phyloP scores from a whole-genome alignment of 192 early-diverging fungal genomes.

The Entrophospora sp. region DNA sequence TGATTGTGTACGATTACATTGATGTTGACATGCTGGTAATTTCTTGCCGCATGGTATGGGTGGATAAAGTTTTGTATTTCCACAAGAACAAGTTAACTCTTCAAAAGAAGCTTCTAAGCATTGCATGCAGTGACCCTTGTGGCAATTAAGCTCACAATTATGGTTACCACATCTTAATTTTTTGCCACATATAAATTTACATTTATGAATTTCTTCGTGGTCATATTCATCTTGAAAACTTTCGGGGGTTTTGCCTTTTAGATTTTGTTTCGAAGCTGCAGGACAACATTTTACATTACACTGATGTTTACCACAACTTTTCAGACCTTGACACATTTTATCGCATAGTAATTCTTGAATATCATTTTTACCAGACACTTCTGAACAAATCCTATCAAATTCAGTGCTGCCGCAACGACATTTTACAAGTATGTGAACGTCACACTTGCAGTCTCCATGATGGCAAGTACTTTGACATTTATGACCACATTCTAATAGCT shows the following conservation, averaged over 20 bases:
- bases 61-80: slow-evolving; percentile 66
- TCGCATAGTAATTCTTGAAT: slow-evolving; percentile 53
- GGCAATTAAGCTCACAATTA: slow-evolving; percentile 65
- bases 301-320: slow-evolving; percentile 64
- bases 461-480: slow-evolving; percentile 53
- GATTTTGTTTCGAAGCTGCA: slow-evolving; percentile 25
- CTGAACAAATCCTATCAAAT: slow-evolving; percentile 37
- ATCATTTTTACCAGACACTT: slow-evolving; percentile 31
- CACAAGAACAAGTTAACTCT: slow-evolving; percentile 81
- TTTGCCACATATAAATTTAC: slow-evolving; percentile 61
- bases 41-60: slow-evolving; percentile 80
- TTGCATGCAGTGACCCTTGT: slow-evolving; percentile 65
- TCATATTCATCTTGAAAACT: slow-evolving; percentile 25
- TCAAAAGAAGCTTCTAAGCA: slow-evolving; percentile 75
- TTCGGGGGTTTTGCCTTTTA: slow-evolving; percentile 21
- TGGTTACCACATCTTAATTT: slow-evolving; percentile 76
- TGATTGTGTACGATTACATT: slow-evolving; percentile 56
- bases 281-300: slow-evolving; percentile 62
- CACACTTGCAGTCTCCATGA: slow-evolving; percentile 53
- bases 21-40: slow-evolving; percentile 63
- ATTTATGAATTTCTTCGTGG: slow-evolving; percentile 53
- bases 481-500: slow-evolving; percentile 53
- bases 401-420: slow-evolving; percentile 58
- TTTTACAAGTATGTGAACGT: slow-evolving; percentile 33
- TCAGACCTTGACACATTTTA: slow-evolving; percentile 48